Conservation (phyloP, 768 basidiomycete species). For the Boletus rubroflammeus region DNA sequence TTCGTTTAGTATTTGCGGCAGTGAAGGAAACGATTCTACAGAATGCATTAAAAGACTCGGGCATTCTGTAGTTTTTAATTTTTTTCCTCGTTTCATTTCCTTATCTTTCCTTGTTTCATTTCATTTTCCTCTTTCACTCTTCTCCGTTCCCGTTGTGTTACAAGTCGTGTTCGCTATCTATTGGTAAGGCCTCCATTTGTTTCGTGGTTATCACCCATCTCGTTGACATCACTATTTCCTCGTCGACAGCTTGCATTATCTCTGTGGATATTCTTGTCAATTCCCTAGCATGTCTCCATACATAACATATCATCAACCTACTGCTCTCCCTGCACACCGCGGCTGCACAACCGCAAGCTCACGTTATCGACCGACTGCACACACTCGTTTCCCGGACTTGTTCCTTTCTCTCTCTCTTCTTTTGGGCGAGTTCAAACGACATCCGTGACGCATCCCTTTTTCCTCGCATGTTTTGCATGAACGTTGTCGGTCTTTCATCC, state of each 20-base stretch:
- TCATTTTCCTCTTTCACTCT: not conserved
- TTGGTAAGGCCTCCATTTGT: constrained; percentile 16
- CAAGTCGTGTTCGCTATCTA: constrained; percentile 25
- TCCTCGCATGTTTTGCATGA: not conserved
- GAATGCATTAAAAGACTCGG: constrained; percentile 82
- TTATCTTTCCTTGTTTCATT: not conserved
- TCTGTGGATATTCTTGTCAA: constrained; percentile 30
- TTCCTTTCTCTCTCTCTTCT: not conserved
- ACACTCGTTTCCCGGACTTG: not conserved
- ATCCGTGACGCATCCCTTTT: not conserved
- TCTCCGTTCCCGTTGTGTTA: constrained; percentile 3
- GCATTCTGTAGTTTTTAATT: constrained; percentile 57
- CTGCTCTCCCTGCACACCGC: constrained; percentile 4
- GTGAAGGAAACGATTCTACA: constrained; percentile 93
- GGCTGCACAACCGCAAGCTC: not conserved
- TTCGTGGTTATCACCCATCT: not conserved
- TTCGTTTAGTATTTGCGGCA: constrained; percentile 77
- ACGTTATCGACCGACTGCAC: not conserved
- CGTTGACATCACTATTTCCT: not conserved
- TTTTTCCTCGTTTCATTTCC: not conserved
- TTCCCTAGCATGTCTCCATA: constrained; percentile 22
- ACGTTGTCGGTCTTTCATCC: not conserved
- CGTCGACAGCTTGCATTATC: constrained; percentile 25
- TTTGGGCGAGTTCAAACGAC: not conserved
- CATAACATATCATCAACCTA: constrained; percentile 31